phyloP scores from a whole-genome alignment of 305 asterid genomes.

The Fraxinus nigra region DNA sequence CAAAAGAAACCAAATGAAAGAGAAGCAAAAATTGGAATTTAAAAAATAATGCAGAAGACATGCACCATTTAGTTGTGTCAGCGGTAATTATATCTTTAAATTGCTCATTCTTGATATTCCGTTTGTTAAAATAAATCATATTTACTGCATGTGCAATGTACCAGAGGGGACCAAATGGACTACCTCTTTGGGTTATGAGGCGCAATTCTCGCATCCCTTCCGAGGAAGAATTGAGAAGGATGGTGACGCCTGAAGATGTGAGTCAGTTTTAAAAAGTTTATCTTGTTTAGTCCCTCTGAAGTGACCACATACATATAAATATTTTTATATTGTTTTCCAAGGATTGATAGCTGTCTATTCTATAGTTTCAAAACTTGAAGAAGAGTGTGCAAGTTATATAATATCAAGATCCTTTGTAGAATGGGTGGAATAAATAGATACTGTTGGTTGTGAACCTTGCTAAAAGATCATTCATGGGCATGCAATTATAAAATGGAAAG shows the following conservation, averaged over 20 bases:
- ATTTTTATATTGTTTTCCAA: conserved; percentile 11
- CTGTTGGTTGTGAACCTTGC: not conserved
- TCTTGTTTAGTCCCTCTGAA: conserved; percentile 2
- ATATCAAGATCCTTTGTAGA: not conserved
- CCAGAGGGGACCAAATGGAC: conserved; percentile 85
- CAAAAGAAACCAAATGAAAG: not conserved
- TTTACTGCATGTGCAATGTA: conserved; percentile 42
- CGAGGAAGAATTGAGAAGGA: conserved; percentile 95
- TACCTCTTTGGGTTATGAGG: conserved; percentile 80
- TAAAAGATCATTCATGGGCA: not conserved
- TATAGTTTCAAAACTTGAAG: conserved; percentile 6
- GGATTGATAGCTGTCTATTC: conserved; percentile 12
- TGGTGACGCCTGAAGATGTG: conserved; percentile 96
- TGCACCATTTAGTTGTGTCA: conserved; percentile 10
- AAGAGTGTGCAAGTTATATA: not conserved
- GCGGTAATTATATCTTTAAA: conserved; percentile 9
- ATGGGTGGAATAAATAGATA: not conserved
- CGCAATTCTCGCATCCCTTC: conserved; percentile 62
- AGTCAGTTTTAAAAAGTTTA: conserved; percentile 18
- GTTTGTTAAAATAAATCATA: conserved; percentile 11
- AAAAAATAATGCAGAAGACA: conserved; percentile 9
- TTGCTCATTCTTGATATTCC: conserved; percentile 20
- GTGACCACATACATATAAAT: conserved; percentile 14
- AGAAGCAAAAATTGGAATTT: not conserved
- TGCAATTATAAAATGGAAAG: not conserved